A percentile compares a stretch with the other conserved stretches of the same genome.
These are phyloP conservation scores for Acidiella bohemica DNA, from an alignment of 495 filamentous ascomycete genomes.

Conservation along the genomic window DNA sequence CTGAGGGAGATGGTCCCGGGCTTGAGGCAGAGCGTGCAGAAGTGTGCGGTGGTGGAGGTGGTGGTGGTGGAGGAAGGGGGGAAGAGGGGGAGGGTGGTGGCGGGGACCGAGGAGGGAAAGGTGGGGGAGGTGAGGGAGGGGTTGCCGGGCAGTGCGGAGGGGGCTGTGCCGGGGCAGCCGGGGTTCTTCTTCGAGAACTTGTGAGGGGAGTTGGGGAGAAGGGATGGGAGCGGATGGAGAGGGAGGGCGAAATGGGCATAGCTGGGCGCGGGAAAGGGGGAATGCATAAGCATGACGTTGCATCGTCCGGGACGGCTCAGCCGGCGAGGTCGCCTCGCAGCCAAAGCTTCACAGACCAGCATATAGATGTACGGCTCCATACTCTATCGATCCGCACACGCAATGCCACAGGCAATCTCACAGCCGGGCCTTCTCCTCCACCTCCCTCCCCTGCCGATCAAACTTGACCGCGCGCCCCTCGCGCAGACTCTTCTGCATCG, in stretches of 20 bases:
- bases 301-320: too few relatives aligned
- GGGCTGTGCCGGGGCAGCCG: slow-evolving; percentile 24
- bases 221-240: too few relatives aligned
- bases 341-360: too few relatives aligned
- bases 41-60: slow-evolving; percentile 30
- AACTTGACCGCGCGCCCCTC: slow-evolving; percentile 47
- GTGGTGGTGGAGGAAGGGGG: slow-evolving; percentile 30
- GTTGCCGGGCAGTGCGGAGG: slow-evolving; percentile 21
- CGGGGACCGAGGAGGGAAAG: slow-evolving; percentile 14
- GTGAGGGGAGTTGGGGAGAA: too few relatives aligned
- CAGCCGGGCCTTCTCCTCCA: slow-evolving; percentile 17
- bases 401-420: too few relatives aligned
- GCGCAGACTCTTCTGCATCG: slow-evolving; percentile 45
- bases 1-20: slow-evolving; percentile 31
- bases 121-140: slow-evolving; percentile 17
- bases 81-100: slow-evolving; percentile 22
- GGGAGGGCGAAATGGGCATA: too few relatives aligned
- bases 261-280: too few relatives aligned
- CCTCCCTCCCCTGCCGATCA: slow-evolving; percentile 31
- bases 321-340: too few relatives aligned
- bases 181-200: slow-evolving; percentile 27
- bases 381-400: too few relatives aligned
- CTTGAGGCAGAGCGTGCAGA: slow-evolving; percentile 28
- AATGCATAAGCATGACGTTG: too few relatives aligned
- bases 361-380: too few relatives aligned